Evolutionary conservation across 2,329 filamentous ascomycete species (phyloP), one percentile per base, ranked within the genome.

Genomic region (Emydomyces testavorans): DNA sequence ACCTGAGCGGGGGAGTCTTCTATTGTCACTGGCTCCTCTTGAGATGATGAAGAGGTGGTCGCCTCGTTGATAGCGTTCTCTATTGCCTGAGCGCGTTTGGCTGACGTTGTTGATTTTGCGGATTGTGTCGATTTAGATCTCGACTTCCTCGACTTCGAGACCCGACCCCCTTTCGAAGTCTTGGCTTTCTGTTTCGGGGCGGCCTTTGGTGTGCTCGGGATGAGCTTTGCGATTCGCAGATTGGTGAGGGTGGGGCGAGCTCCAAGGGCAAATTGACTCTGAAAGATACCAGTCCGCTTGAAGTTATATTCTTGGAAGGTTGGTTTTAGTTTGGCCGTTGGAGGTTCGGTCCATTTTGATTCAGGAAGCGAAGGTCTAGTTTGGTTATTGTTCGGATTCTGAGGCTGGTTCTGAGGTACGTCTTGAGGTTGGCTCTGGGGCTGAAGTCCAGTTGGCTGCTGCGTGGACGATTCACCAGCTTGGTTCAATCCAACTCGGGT

Each of bases 51-150:
- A 39, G 53, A 50, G 20, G 54, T 46, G 24, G 41, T 52, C 6
- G 54, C 52, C 23, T 50, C 48, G n/a, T 57, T 53, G 40, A 51
- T 53, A n/a, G 48, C 41, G 6, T 43, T 47, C 35, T 50, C 48
- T 18, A 45, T 18, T 13, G 50, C 46, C 26, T 48, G 24, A 15
- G 37, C 40, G 23, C 52, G 48, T 39, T 50, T 51, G 51, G 46
- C 43, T 48, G 32, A 31, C 45, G 46, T 53, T 43, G 38, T 29
- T 51, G 38, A 40, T 31, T 40, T 53, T 57, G 49, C 13, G 21
- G 26, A 16, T 28, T 37, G 29, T 23, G 32, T 49, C 18, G 51
- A 38, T 39, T 47, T 47, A 24, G 46, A 28, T 39, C 26, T 47
- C 7, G 44, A 29, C 18, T 16, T 32, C 18, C 44, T 40, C 26